Conservation (phyloP, 1,139 yeast species). For the Torulaspora pretoriensis region DNA sequence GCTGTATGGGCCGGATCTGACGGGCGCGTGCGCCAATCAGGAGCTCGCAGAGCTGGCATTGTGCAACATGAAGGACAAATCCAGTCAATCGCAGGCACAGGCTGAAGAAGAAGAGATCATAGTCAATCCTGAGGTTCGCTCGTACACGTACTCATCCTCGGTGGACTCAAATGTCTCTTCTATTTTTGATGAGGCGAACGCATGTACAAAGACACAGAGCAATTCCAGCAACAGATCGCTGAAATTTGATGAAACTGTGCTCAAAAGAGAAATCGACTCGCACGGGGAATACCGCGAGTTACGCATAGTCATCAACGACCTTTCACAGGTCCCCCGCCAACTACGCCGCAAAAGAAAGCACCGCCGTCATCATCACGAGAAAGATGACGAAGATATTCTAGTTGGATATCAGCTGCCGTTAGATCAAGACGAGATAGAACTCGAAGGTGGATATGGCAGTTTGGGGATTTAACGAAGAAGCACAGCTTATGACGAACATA, state of each 20-base stretch:
- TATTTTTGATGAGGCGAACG: constrained; percentile 21
- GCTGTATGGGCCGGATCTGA: constrained; percentile 34
- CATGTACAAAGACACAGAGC: constrained; percentile 13
- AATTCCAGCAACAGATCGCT: constrained; percentile 13
- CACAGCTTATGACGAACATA: background rate
- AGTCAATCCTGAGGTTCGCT: constrained; percentile 3
- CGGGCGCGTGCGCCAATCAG: constrained; percentile 10
- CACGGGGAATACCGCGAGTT: constrained; percentile 23
- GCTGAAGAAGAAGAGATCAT: constrained; percentile 9
- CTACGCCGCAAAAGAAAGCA: constrained; percentile 1
- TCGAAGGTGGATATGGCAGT: constrained; percentile 7
- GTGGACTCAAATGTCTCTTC: constrained; percentile 26
- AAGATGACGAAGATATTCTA: background rate
- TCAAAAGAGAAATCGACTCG: constrained; percentile 25
- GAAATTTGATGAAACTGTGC: constrained; percentile 23
- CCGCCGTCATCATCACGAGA: constrained; percentile 2
- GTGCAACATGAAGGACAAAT: background rate
- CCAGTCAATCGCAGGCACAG: background rate
- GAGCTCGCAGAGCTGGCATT: background rate
- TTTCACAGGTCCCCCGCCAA: constrained; percentile 5
- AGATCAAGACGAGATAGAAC: constrained; percentile 6
- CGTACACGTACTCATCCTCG: constrained; percentile 17
- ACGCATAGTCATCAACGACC: constrained; percentile 25
- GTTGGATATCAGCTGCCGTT: constrained; percentile 1
- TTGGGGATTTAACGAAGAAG: background rate